These are phyloP conservation scores for Hypoxylon sp. DNA, from an alignment of 2,329 filamentous ascomycete species.

Conservation along the genomic window DNA sequence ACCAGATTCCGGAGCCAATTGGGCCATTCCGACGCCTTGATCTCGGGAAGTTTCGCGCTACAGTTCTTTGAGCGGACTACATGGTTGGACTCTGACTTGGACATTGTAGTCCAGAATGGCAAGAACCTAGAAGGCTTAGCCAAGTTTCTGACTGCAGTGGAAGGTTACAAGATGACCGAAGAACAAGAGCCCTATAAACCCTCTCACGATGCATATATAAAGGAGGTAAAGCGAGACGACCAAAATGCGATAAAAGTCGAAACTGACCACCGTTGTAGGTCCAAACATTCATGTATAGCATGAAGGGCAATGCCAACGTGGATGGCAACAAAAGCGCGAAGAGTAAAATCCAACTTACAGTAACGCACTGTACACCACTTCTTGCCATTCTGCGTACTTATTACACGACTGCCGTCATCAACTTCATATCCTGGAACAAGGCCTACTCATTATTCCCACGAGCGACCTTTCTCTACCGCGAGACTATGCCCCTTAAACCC, in stretches of 20 bases:
- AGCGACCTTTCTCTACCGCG: slow-evolving; percentile 7
- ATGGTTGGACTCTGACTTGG: slow-evolving; percentile 1
- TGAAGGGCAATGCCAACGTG: neutral
- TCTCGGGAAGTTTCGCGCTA: slow-evolving; percentile 3
- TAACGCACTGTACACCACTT: slow-evolving; percentile 1
- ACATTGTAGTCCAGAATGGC: slow-evolving; percentile 4
- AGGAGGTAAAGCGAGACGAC: neutral
- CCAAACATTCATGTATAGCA: slow-evolving; percentile 1
- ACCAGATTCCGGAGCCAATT: slow-evolving; percentile 7
- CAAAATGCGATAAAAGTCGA: neutral
- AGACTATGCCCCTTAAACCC: slow-evolving; percentile 7
- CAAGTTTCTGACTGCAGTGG: neutral
- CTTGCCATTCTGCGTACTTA: neutral
- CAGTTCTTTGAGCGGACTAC: slow-evolving; percentile 5
- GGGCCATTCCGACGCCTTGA: slow-evolving; percentile 1
- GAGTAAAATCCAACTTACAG: neutral
- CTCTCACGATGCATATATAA: neutral
- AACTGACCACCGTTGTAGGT: neutral
- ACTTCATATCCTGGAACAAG: slow-evolving; percentile 17
- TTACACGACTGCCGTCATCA: slow-evolving; percentile 5
- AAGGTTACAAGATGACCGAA: slow-evolving; percentile 3
- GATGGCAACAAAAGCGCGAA: slow-evolving; percentile 1
- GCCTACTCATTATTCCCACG: slow-evolving; percentile 14
- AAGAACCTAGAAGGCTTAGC: neutral
- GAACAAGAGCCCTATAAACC: neutral